phyloP scores from a whole-genome alignment of 495 filamentous ascomycete genomes.

The Hypoxylon fragiforme region DNA sequence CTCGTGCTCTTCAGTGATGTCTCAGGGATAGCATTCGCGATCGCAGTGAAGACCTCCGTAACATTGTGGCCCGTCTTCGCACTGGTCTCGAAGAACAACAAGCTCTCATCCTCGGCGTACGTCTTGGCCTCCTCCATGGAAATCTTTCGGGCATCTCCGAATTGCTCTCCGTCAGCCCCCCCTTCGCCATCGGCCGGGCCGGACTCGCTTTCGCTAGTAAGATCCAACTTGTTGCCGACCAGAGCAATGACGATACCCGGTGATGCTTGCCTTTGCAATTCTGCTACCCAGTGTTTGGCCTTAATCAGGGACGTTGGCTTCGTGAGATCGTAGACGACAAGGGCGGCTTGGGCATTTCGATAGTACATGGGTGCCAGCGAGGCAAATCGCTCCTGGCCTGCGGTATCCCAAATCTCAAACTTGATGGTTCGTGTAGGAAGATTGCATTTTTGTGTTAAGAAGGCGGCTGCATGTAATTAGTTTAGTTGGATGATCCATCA shows the following conservation, averaged over 20 bases:
- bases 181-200: conserved; percentile 46
- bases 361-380: conserved; percentile 99
- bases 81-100: conserved; percentile 97
- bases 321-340: conserved; percentile 98
- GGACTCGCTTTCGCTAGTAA: conserved; percentile 62
- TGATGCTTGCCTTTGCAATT: conserved; percentile 94
- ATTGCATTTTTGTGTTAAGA: conserved; percentile 97
- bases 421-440: conserved; percentile 97
- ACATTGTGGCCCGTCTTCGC: conserved; percentile 96
- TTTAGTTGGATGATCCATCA: background rate
- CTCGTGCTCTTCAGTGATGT: conserved; percentile 88
- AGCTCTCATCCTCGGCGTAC: conserved; percentile 91
- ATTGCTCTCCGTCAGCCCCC: conserved; percentile 59
- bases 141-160: conserved; percentile 83
- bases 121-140: conserved; percentile 83
- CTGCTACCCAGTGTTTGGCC: conserved; percentile 98
- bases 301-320: conserved; percentile 94
- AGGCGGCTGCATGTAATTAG: conserved; percentile 76
- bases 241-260: conserved; percentile 97
- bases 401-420: conserved; percentile 99
- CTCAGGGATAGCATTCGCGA: conserved; percentile 95
- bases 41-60: conserved; percentile 95
- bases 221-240: conserved; percentile 96
- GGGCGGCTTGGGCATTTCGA: conserved; percentile 97
- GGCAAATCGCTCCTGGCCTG: conserved; percentile 96